phyloP scores from a whole-genome alignment of 306 rosid genomes.

The Sechiopsis laciniata region DNA sequence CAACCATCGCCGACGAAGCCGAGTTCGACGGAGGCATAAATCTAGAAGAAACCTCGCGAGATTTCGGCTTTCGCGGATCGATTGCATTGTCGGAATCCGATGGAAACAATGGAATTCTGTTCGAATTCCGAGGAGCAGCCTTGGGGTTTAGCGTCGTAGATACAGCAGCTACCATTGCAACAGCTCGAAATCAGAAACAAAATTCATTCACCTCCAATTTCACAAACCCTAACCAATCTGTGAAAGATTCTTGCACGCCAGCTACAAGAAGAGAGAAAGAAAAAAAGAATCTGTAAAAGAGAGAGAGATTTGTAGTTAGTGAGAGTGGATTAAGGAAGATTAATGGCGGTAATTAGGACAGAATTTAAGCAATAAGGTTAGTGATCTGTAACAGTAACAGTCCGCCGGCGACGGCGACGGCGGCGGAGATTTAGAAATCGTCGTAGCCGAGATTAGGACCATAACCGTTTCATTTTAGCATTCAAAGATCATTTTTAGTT shows the following conservation, averaged over 20 bases:
- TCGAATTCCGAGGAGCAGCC: constrained; percentile 34
- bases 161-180: constrained; percentile 66
- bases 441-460: constrained; percentile 36
- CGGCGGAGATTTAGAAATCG: constrained; percentile 13
- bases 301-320: not conserved
- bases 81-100: constrained; percentile 75
- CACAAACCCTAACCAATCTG: constrained; percentile 27
- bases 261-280: not conserved
- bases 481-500: constrained; percentile 2
- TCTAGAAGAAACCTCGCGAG: constrained; percentile 66
- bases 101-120: constrained; percentile 58
- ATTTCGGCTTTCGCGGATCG: constrained; percentile 46
- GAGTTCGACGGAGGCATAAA: constrained; percentile 55
- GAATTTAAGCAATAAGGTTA: not conserved
- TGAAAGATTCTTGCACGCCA: not conserved
- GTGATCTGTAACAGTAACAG: not conserved
- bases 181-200: constrained; percentile 21
- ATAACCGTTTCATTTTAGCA: constrained; percentile 42
- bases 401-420: constrained; percentile 20
- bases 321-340: constrained; percentile 10
- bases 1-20: constrained; percentile 28
- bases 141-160: constrained; percentile 54
- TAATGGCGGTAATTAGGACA: constrained; percentile 6
- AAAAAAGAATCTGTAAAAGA: not conserved
- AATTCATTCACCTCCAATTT: constrained; percentile 33